phyloP scores from a whole-genome alignment of 208 protist species.

The Zelonia costaricensis region DNA sequence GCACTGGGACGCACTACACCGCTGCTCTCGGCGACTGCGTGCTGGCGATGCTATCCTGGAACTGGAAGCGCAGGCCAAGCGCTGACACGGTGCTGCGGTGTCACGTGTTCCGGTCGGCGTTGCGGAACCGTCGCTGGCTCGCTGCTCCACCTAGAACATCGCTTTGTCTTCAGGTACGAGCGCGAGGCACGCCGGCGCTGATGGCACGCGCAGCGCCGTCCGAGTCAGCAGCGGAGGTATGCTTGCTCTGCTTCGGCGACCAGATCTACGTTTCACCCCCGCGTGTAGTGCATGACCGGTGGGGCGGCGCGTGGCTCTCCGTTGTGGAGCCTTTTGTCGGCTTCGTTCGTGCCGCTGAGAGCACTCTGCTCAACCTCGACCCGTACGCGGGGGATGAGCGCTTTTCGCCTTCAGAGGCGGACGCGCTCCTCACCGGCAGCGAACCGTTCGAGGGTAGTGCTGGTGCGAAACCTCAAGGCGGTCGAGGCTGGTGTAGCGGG shows the following conservation, averaged over 20 bases:
- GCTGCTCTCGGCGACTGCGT: constrained; percentile 56
- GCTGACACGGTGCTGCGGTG: constrained; percentile 45
- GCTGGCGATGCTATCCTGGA: constrained; percentile 60
- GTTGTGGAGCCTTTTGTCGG: constrained; percentile 51
- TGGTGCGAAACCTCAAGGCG: too few species aligned
- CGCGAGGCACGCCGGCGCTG: constrained; percentile 14
- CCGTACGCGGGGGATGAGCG: not conserved
- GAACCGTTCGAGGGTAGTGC: too few species aligned
- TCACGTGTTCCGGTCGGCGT: constrained; percentile 30
- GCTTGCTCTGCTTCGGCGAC: constrained; percentile 32
- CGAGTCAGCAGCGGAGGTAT: constrained; percentile 18
- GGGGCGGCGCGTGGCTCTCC: constrained; percentile 26
- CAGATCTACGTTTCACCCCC: constrained; percentile 27
- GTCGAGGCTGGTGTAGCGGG: too few species aligned
- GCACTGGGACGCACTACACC: constrained; percentile 30
- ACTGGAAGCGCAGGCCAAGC: constrained; percentile 47
- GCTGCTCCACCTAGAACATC: constrained; percentile 4
- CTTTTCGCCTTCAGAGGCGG: too few species aligned
- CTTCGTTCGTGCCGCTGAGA: constrained; percentile 4
- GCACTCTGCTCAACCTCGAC: not conserved
- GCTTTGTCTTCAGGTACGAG: constrained; percentile 44
- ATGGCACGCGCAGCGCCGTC: constrained; percentile 32
- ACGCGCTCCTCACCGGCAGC: too few species aligned
- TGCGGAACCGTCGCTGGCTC: constrained; percentile 46
- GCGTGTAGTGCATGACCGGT: not conserved